Evolutionary conservation across 257 asterid species (phyloP), one percentile per base, ranked within the genome.

Genomic region (Ocimum tenuiflorum): DNA sequence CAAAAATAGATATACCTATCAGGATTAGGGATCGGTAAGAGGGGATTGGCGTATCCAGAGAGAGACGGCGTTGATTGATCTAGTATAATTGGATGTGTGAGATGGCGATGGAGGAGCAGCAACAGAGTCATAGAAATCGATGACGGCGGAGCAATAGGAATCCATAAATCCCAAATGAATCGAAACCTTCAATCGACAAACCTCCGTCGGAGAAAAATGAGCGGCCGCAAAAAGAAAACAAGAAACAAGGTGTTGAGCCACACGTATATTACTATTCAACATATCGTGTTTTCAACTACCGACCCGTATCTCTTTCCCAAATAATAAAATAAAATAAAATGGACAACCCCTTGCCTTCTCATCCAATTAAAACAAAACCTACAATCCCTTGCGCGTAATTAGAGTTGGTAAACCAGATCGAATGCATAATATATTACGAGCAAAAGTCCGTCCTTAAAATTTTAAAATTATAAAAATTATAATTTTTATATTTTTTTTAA

Each of bases 21-120:
- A 86, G 70, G 83, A 70, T 71, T 71, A 86, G 70, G 83, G 85
- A 29, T 73, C 80, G 48, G 78, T 31, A 35, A 82, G 74, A 13
- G 73, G 82, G 27, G 74, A 66, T 65, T 71, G 77, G 17, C 83
- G 89, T 63, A 82, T 69, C 77, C 80, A 51, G 63, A 75, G 69
- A n/a, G 79, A 68, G 67, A 56, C 66, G 48, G 71, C 46, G 49
- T 73, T 31, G 54, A 78, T 31, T 23, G 77, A 60, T 31, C 38
- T 20, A 11, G 42, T 56, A 17, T 55, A 67, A 61, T 69, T 29
- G 68, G 77, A 57, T 10, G 76, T 65, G 61, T 68, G 74, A 72
- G 66, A 63, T 18, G 73, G 63, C 9, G 79, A 76, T 52, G 19
- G 75, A 49, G 65, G 54, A 29, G 59, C 65, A 17, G 22, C 47